Conservation (phyloP, 306 rosid genomes). For the Fagus crenata region DNA sequence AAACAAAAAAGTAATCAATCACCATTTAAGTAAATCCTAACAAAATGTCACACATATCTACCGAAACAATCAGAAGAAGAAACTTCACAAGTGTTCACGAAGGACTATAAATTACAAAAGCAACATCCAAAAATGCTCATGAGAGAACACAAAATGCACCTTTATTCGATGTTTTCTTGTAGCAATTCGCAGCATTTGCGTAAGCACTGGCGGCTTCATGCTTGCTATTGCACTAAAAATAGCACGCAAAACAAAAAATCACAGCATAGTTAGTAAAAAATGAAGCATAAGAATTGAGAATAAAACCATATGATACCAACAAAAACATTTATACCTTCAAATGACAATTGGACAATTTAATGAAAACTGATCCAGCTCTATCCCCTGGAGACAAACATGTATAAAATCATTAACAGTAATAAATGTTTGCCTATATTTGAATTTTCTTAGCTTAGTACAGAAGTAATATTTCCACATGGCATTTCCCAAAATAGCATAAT, state of each 20-base stretch:
- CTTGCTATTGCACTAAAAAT: slow-evolving; percentile 47
- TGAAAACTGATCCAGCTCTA: slow-evolving; percentile 48
- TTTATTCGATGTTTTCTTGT: slow-evolving; percentile 45
- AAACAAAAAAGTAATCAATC: too few species aligned
- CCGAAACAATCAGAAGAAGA: background rate
- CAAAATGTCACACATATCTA: background rate
- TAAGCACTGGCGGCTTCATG: slow-evolving; percentile 56
- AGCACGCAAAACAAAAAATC: background rate
- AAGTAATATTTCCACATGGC: too few species aligned
- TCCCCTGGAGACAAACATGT: slow-evolving; percentile 41
- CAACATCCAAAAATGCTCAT: background rate
- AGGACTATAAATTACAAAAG: too few species aligned
- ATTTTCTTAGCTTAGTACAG: too few species aligned
- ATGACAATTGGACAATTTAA: slow-evolving; percentile 46
- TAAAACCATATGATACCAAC: background rate
- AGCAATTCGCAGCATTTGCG: slow-evolving; percentile 50
- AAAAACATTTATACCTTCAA: slow-evolving; percentile 34
- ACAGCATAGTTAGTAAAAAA: slow-evolving; percentile 4
- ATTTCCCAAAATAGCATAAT: too few species aligned
- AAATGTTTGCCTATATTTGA: too few species aligned
- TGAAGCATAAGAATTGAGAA: background rate
- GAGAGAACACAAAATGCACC: slow-evolving; percentile 28
- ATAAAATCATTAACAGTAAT: background rate
- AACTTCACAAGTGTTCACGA: background rate
- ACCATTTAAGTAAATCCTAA: too few species aligned